These are phyloP conservation scores for Aspergillus pseudonomiae DNA, from an alignment of 2,329 filamentous ascomycete species.

Conservation along the genomic window DNA sequence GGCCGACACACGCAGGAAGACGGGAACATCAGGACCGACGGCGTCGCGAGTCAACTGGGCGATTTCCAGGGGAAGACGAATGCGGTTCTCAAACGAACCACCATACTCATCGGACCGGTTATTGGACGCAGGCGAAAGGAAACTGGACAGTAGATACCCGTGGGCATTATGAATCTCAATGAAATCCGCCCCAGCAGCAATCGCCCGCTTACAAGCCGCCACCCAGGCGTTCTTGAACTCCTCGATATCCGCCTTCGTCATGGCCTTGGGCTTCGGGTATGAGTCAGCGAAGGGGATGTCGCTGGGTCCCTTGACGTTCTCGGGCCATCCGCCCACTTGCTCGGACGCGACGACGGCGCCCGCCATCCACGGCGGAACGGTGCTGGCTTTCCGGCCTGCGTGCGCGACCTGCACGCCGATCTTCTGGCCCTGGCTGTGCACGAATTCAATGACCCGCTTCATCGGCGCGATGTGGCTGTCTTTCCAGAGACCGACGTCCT, in stretches of 20 bases:
- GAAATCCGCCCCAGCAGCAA: conserved; percentile 73
- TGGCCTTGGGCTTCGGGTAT: conserved; percentile 65
- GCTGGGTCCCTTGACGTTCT: conserved; percentile 60
- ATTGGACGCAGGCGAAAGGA: conserved; percentile 72
- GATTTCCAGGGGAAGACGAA: conserved; percentile 68
- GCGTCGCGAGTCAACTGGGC: conserved; percentile 63
- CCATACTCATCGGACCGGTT: conserved; percentile 62
- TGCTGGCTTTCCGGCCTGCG: conserved; percentile 68
- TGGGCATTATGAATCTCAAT: conserved; percentile 82
- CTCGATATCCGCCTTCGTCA: conserved; percentile 71
- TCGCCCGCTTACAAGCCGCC: conserved; percentile 60
- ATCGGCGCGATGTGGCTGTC: conserved; percentile 78
- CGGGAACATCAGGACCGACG: conserved; percentile 69
- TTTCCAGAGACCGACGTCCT: conserved; percentile 68
- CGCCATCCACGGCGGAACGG: conserved; percentile 55
- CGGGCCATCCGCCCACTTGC: conserved; percentile 57
- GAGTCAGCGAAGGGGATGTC: conserved; percentile 64
- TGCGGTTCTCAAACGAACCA: conserved; percentile 64
- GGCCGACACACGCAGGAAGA: conserved; percentile 73
- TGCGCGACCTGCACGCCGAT: conserved; percentile 81
- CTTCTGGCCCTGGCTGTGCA: conserved; percentile 75
- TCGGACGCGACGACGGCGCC: conserved; percentile 45
- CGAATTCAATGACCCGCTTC: conserved; percentile 70
- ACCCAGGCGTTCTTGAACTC: conserved; percentile 65
- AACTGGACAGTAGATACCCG: conserved; percentile 73